Conservation (phyloP, 345 rosid genomes). For the Noccaea bulbosa region DNA sequence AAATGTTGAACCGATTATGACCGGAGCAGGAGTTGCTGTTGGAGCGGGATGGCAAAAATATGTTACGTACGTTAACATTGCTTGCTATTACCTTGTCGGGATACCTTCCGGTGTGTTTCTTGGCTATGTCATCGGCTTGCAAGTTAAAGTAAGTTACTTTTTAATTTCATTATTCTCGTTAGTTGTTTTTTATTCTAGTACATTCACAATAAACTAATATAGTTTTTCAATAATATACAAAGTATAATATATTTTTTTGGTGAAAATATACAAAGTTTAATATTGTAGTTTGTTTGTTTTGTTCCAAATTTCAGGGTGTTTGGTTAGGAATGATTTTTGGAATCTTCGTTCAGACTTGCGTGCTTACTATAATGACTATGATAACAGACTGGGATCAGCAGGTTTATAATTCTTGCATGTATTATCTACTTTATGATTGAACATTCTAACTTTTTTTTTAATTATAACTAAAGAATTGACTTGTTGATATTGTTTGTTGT, state of each 20-base stretch:
- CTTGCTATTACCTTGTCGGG: slow-evolving; percentile 72
- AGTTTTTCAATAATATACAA: neutral
- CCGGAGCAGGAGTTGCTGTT: slow-evolving; percentile 63
- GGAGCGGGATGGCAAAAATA: slow-evolving; percentile 82
- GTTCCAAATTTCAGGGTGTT: slow-evolving; percentile 54
- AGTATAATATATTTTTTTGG: no score
- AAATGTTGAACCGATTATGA: slow-evolving; percentile 4
- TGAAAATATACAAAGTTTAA: no score
- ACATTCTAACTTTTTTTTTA: neutral
- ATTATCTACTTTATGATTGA: no score
- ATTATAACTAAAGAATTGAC: neutral
- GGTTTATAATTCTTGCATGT: slow-evolving; percentile 9
- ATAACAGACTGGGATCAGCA: slow-evolving; percentile 45
- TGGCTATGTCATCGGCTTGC: slow-evolving; percentile 56
- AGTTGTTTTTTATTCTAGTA: neutral
- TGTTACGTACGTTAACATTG: slow-evolving; percentile 67
- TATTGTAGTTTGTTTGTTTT: neutral
- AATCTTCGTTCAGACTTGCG: slow-evolving; percentile 50
- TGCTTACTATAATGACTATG: slow-evolving; percentile 42
- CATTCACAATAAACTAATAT: neutral
- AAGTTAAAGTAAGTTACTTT: slow-evolving; percentile 60
- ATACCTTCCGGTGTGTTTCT: slow-evolving; percentile 68
- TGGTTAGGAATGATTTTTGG: slow-evolving; percentile 82
- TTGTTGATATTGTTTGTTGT: slow-evolving; percentile 2
- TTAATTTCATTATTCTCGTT: neutral